Percentiles rank a stretch among this genome's conserved stretches.
These are phyloP conservation scores for Trichophyton benhamiae DNA, from an alignment of 2,329 filamentous ascomycete species.

Conservation along the genomic window DNA sequence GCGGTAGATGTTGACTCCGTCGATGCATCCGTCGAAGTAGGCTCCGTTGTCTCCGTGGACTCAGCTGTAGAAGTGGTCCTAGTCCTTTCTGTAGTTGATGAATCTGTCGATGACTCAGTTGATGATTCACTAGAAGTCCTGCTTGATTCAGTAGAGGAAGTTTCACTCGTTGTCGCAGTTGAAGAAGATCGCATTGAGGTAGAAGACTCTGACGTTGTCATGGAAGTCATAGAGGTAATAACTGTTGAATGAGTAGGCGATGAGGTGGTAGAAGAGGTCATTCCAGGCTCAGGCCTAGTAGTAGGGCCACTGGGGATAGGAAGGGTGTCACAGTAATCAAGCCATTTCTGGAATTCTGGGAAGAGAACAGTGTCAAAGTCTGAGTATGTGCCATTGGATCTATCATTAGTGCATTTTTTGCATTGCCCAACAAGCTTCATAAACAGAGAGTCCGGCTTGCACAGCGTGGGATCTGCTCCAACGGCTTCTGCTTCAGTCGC, in stretches of 20 bases:
- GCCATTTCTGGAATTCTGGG: not conserved
- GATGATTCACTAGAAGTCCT: not conserved
- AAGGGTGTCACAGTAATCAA: not conserved
- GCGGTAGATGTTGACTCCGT: not conserved
- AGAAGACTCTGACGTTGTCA: not conserved
- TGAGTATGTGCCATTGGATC: not conserved
- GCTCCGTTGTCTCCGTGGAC: not conserved
- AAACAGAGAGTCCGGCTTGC: not conserved
- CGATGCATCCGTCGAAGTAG: not conserved
- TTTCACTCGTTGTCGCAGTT: not conserved
- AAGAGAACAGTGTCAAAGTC: not conserved
- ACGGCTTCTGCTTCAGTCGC: slow-evolving; percentile 35
- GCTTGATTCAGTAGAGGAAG: not conserved
- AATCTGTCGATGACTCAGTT: not conserved
- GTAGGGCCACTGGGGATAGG: not conserved
- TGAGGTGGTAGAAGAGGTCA: not conserved
- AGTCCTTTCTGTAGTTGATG: not conserved
- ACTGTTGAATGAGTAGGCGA: not conserved
- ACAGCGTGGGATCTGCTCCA: slow-evolving; percentile 24
- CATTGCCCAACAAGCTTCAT: not conserved
- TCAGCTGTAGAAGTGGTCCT: not conserved
- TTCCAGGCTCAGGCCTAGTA: not conserved
- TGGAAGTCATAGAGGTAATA: not conserved
- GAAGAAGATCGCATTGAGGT: not conserved
- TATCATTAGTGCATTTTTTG: not conserved